Conservation (phyloP, 2,329 filamentous ascomycete species). For the Xylariaceae sp. region DNA sequence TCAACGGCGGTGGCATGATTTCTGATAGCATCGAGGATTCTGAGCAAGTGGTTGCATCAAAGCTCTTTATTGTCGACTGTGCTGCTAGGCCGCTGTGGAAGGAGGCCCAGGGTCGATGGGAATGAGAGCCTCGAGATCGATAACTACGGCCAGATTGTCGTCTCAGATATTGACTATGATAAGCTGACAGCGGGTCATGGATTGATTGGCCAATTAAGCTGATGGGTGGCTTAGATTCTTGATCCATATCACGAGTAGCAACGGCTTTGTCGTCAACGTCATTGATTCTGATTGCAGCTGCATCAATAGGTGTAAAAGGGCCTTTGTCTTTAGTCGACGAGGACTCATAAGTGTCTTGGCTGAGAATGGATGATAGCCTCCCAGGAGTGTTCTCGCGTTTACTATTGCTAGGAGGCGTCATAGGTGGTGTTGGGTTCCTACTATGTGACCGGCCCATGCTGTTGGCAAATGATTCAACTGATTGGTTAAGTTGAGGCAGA, state of each 20-base stretch:
- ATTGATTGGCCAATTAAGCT: constrained; percentile 27
- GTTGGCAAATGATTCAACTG: constrained; percentile 50
- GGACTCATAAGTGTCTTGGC: constrained; percentile 39
- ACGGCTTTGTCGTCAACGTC: constrained; percentile 33
- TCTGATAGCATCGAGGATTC: constrained; percentile 45
- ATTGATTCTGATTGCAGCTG: background rate
- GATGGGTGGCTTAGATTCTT: constrained; percentile 31
- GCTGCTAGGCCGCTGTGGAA: constrained; percentile 51
- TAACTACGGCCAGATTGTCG: constrained; percentile 46
- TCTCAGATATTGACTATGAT: constrained; percentile 37
- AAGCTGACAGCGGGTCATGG: constrained; percentile 33
- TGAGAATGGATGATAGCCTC: constrained; percentile 51
- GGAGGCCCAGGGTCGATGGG: constrained; percentile 53
- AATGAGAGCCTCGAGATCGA: constrained; percentile 45
- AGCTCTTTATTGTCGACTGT: constrained; percentile 50
- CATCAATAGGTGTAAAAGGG: constrained; percentile 43
- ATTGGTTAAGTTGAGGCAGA: constrained; percentile 39
- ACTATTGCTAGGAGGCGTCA: constrained; percentile 48
- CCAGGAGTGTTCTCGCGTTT: constrained; percentile 39
- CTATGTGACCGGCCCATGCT: constrained; percentile 41
- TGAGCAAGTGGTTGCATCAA: constrained; percentile 55
- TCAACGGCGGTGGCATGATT: constrained; percentile 47
- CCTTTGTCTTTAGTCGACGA: constrained; percentile 35
- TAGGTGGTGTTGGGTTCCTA: constrained; percentile 55
- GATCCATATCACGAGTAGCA: constrained; percentile 30